phyloP scores from a whole-genome alignment of 176 grass and related monocot genomes.

The Hyparrhenia diplandra region DNA sequence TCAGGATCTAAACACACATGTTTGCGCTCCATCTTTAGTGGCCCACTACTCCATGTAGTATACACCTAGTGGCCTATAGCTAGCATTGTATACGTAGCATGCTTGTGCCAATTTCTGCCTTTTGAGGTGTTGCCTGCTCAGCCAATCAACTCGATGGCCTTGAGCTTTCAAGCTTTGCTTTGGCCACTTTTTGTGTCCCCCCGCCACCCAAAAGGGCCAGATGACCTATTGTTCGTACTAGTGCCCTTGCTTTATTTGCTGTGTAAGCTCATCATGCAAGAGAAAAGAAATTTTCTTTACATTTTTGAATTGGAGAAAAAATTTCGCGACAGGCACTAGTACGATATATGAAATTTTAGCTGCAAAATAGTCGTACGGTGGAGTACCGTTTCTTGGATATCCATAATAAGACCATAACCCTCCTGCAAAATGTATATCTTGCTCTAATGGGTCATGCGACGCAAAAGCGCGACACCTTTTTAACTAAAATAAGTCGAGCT shows the following conservation, averaged over 20 bases:
- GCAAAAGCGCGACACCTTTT: no score
- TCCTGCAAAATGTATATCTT: not conserved
- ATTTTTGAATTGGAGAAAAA: not conserved
- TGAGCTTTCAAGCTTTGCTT: conserved; percentile 24
- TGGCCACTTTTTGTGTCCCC: no score
- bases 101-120: conserved; percentile 33
- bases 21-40: no score
- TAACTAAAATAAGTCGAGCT: no score
- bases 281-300: not conserved
- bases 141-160: conserved; percentile 15
- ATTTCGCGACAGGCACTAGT: not conserved
- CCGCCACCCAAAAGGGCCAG: not conserved
- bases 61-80: not conserved
- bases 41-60: conserved; percentile 3
- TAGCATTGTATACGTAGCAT: no score
- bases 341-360: not conserved
- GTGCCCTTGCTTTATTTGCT: not conserved
- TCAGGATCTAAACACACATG: no score
- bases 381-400: no score
- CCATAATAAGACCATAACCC: not conserved
- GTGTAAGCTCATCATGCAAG: not conserved
- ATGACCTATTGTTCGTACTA: not conserved
- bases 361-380: not conserved
- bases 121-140: conserved; percentile 22
- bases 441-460: no score